These are phyloP conservation scores for Trichoderma asperelloides DNA, from an alignment of 495 filamentous ascomycete species.

Conservation along the genomic window DNA sequence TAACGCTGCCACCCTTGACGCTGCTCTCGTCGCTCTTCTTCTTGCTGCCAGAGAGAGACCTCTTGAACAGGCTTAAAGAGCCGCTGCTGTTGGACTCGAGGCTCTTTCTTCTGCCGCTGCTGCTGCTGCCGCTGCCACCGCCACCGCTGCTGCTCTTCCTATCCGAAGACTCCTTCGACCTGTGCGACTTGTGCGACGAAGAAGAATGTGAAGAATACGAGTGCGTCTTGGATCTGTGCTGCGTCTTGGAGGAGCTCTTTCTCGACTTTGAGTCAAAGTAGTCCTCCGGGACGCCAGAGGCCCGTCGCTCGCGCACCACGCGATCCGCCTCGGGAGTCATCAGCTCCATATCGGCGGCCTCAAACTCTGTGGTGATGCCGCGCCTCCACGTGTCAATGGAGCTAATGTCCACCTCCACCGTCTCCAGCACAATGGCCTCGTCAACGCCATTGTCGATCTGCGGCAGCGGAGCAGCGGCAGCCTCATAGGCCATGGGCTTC, in stretches of 20 bases:
- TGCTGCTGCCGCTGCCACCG: conserved; percentile 22
- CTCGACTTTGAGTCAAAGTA: conserved; percentile 14
- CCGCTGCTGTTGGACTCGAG: conserved; percentile 23
- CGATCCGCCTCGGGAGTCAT: conserved; percentile 69
- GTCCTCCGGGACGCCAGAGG: not conserved
- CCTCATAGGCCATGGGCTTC: conserved; percentile 45
- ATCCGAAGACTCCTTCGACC: conserved; percentile 13
- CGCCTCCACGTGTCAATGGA: conserved; percentile 75
- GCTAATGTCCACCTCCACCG: conserved; percentile 40
- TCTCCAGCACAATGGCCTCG: conserved; percentile 37
- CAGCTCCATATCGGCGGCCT: conserved; percentile 75
- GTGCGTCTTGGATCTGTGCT: conserved; percentile 18
- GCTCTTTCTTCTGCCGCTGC: conserved; percentile 18
- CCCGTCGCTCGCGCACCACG: conserved; percentile 30
- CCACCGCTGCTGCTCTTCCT: conserved; percentile 19
- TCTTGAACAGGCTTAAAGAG: conserved; percentile 6
- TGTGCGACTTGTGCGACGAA: not conserved
- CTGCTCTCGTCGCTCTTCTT: conserved; percentile 6
- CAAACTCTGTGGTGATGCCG: conserved; percentile 63
- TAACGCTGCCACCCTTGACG: conserved; percentile 6
- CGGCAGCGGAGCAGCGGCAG: not conserved
- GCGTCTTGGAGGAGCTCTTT: conserved; percentile 21
- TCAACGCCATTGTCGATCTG: conserved; percentile 23
- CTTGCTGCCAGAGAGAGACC: conserved; percentile 13
- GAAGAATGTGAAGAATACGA: conserved; percentile 10